Evolutionary conservation across 2,329 filamentous ascomycete species (phyloP).

Genomic region (Aspergillus ochraceus): DNA sequence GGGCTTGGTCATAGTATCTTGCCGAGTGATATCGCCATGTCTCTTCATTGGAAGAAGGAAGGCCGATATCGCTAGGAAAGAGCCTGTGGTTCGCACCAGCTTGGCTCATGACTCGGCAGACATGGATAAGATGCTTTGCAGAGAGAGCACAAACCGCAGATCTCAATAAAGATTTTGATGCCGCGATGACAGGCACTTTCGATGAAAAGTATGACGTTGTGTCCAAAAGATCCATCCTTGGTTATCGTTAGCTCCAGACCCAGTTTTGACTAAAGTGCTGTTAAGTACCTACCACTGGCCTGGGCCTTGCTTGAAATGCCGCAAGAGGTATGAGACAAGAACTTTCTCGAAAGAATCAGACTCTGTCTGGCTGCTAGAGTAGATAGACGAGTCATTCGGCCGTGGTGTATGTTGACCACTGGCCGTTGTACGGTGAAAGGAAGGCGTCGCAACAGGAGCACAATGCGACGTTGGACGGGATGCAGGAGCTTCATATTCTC

Average conservation of each 20-base stretch:
- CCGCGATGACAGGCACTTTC: not conserved
- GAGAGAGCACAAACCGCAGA: too few relatives aligned
- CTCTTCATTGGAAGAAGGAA: not conserved
- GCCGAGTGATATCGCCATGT: conserved; percentile 1
- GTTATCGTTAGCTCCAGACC: not conserved
- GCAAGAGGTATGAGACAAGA: not conserved
- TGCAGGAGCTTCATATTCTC: not conserved
- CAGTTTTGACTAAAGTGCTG: not conserved
- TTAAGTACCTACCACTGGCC: not conserved
- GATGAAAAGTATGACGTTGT: conserved; percentile 27
- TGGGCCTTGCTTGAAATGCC: conserved; percentile 1
- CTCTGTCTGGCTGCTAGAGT: not conserved
- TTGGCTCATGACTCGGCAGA: not conserved
- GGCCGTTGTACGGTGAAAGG: too few relatives aligned
- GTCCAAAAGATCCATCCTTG: conserved; percentile 31
- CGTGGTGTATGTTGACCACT: too few relatives aligned
- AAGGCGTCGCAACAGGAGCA: not conserved
- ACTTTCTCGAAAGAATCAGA: not conserved
- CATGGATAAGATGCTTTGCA: too few relatives aligned
- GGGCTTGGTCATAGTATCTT: conserved; percentile 22
- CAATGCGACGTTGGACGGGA: not conserved
- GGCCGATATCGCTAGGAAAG: not conserved
- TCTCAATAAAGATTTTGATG: too few relatives aligned
- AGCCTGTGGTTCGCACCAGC: not conserved
- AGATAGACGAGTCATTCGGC: not conserved